Conservation (phyloP, 768 basidiomycete genomes). For the Hirschioporus abietinus region DNA sequence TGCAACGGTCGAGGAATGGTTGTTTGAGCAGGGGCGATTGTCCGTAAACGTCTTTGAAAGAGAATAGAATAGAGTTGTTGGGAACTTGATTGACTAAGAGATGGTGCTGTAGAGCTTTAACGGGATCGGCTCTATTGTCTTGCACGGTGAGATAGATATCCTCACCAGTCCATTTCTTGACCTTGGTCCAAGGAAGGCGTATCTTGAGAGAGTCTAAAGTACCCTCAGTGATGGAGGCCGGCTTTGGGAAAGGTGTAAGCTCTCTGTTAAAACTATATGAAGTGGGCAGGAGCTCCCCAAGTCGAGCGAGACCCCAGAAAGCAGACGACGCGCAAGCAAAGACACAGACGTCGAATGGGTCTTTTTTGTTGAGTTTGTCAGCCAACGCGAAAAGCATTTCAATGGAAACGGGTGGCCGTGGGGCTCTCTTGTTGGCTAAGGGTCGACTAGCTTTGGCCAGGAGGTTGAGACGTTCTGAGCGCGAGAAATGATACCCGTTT, state of each 20-base stretch:
- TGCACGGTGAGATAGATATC: not conserved
- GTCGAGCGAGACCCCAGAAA: conserved; percentile 28
- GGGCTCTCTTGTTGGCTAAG: conserved; percentile 8
- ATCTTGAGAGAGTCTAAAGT: not conserved
- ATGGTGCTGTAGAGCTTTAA: too few species aligned
- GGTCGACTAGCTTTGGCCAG: conserved; percentile 16
- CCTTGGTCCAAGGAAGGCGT: not conserved
- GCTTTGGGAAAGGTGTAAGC: not conserved
- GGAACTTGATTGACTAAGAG: too few species aligned
- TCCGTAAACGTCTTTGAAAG: too few species aligned
- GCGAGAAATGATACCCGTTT: conserved; percentile 10
- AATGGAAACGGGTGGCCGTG: conserved; percentile 16
- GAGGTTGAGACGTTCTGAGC: conserved; percentile 21
- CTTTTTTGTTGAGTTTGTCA: conserved; percentile 12
- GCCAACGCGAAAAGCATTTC: conserved; percentile 19
- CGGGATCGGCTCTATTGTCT: conserved; percentile 11
- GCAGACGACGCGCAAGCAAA: conserved; percentile 18
- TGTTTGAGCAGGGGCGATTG: too few species aligned
- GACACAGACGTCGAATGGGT: conserved; percentile 22
- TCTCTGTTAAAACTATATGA: not conserved
- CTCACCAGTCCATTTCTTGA: not conserved
- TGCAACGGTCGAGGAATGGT: too few species aligned
- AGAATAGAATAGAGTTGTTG: too few species aligned
- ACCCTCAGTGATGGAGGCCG: too few species aligned
- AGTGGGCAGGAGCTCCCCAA: conserved; percentile 26